Evolutionary conservation across 2,329 filamentous ascomycete species (phyloP).

Genomic region (Claviceps digitariae): DNA sequence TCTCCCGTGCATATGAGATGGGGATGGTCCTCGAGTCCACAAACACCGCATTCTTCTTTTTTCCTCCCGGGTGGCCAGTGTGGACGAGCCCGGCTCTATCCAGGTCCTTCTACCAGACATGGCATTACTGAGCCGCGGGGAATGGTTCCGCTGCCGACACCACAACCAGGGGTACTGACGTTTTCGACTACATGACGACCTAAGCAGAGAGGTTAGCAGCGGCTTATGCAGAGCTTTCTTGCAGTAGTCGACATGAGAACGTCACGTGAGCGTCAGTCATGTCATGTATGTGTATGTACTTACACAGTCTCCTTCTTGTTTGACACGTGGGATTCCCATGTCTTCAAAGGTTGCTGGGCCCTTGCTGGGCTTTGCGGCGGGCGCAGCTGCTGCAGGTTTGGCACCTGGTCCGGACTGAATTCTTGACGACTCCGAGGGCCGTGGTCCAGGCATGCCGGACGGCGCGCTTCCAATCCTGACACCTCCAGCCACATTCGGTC

Average conservation of each 20-base stretch:
- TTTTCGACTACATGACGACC: not conserved
- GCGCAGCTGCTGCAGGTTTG: constrained; percentile 17
- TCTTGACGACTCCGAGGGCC: constrained; percentile 1
- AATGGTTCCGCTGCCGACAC: no score
- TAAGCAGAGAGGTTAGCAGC: not conserved
- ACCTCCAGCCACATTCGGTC: constrained; percentile 9
- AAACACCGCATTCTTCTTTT: no score
- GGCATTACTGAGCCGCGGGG: no score
- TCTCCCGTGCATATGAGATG: no score
- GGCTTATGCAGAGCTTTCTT: not conserved
- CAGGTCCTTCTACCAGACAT: no score
- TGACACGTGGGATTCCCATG: constrained; percentile 83
- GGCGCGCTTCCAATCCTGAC: constrained; percentile 26
- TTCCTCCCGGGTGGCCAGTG: no score
- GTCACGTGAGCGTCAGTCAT: no score
- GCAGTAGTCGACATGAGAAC: not conserved
- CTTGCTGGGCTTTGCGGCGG: constrained; percentile 35
- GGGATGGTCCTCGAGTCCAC: no score
- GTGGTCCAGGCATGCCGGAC: constrained; percentile 14
- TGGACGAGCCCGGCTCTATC: no score
- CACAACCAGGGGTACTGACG: no score
- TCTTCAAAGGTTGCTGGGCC: constrained; percentile 95
- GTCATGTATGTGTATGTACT: no score
- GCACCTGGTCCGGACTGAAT: constrained; percentile 12
- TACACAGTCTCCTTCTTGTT: constrained; percentile 86